phyloP scores from a whole-genome alignment of 139 green algal genomes.

The Micromonas pusilla region DNA sequence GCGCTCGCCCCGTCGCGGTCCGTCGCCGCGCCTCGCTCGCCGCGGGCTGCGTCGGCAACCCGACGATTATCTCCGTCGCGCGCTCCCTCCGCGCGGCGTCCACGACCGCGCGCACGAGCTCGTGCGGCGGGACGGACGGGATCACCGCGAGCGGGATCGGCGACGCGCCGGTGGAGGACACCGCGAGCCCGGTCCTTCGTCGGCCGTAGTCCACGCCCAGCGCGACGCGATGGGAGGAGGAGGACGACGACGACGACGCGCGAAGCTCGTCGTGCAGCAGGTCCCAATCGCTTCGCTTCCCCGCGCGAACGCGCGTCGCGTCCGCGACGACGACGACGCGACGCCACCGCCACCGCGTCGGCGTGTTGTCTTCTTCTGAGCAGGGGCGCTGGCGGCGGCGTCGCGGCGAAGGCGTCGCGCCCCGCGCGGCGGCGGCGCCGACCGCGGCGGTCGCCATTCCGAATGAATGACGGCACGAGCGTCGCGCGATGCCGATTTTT shows the following conservation, averaged over 20 bases:
- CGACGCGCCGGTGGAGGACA: background rate
- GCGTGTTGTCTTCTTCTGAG: no score
- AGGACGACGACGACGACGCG: background rate
- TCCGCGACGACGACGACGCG: no score
- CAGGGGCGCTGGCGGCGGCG: no score
- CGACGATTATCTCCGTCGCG: background rate
- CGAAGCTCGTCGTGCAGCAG: background rate
- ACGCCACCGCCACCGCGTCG: no score
- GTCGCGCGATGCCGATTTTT: no score
- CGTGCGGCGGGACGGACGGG: background rate
- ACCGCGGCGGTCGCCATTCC: no score
- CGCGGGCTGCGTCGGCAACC: background rate
- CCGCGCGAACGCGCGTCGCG: no score
- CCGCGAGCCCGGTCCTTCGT: background rate
- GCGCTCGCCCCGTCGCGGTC: background rate
- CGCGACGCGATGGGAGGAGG: background rate
- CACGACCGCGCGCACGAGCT: background rate
- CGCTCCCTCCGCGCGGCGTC: background rate
- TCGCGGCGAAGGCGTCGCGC: no score
- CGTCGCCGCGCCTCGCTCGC: background rate
- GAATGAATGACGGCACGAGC: no score
- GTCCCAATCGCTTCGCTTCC: background rate
- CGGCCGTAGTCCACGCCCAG: slow-evolving; percentile 6
- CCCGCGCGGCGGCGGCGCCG: no score
- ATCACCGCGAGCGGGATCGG: background rate